Conservation (phyloP, 208 protist species). For the Leishmania tropica region DNA sequence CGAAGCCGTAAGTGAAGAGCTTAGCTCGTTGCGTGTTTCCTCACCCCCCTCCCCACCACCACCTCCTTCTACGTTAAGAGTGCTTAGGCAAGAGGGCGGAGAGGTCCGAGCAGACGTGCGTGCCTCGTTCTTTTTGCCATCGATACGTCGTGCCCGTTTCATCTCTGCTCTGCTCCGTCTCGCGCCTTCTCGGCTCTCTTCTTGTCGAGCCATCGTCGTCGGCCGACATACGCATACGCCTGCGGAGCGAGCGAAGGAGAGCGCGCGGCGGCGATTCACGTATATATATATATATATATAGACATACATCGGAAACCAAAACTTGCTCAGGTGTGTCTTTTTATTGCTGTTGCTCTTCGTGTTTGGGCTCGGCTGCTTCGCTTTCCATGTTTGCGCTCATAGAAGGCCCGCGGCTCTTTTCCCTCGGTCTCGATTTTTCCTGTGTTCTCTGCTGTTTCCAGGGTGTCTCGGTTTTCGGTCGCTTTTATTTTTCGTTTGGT, state of each 20-base stretch:
- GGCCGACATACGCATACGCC: neutral
- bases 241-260: neutral
- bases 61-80: neutral
- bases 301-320: neutral
- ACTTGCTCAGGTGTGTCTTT: neutral
- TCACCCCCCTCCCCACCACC: neutral
- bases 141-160: neutral
- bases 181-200: neutral
- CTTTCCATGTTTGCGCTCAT: neutral
- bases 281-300: neutral
- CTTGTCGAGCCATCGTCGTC: neutral
- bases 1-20: neutral
- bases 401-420: neutral
- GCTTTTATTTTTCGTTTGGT: neutral
- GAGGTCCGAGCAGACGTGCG: neutral
- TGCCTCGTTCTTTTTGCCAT: neutral
- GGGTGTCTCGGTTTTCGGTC: neutral
- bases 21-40: neutral
- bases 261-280: neutral
- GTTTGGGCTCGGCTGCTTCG: no score
- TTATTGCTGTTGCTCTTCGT: neutral
- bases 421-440: neutral
- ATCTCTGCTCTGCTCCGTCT: neutral
- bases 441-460: neutral
- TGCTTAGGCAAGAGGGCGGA: neutral